These are phyloP conservation scores for Fraxinus paxiana DNA, from an alignment of 305 asterid species.

Conservation along the genomic window DNA sequence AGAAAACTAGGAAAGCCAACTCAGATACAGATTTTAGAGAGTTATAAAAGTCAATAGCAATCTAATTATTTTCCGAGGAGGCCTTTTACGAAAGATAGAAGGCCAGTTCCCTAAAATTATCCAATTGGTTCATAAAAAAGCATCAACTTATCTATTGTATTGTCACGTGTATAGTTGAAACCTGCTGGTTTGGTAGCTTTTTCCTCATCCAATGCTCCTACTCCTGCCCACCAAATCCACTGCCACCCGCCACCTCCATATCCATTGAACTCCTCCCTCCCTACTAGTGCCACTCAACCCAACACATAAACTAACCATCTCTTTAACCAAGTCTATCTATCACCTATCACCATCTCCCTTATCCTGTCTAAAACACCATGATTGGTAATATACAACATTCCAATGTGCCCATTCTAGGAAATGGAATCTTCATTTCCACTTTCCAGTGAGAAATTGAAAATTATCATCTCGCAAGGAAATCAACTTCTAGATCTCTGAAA, in stretches of 20 bases:
- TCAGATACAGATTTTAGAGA: neutral
- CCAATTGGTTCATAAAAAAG: neutral
- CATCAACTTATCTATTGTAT: constrained; percentile 9
- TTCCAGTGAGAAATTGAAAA: neutral
- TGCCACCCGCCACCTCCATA: constrained; percentile 11
- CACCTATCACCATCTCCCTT: neutral
- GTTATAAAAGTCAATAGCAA: neutral
- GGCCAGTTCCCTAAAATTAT: neutral
- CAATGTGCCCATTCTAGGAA: constrained; percentile 2
- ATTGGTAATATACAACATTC: neutral
- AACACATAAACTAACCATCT: constrained; percentile 9
- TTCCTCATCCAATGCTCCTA: constrained; percentile 5
- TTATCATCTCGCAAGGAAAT: neutral
- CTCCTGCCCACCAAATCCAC: constrained; percentile 7
- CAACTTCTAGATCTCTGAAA: neutral
- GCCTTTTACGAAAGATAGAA: neutral
- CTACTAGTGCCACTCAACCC: neutral
- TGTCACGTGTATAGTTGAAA: constrained; percentile 12
- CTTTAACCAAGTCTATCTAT: constrained; percentile 7
- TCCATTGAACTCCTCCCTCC: neutral
- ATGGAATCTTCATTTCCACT: constrained; percentile 4
- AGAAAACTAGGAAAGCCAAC: neutral
- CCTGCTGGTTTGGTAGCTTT: neutral
- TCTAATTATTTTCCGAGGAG: neutral
- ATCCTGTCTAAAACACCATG: neutral